Percentiles rank a stretch among this genome's conserved stretches.
Conservation (phyloP, 1,139 yeast species). For the Zygoascus meyerae region DNA sequence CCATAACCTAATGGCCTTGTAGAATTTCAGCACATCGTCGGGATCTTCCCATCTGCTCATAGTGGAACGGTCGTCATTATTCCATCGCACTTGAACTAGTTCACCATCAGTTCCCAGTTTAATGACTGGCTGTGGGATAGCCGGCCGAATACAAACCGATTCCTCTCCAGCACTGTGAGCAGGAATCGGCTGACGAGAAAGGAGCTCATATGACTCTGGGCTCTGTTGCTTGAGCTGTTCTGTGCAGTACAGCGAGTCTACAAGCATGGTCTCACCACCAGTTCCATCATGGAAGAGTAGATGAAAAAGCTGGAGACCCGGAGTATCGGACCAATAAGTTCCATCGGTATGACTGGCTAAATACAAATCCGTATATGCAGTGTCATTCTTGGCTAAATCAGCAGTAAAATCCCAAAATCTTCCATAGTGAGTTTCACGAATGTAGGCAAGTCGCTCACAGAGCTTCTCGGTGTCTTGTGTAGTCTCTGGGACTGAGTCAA, state of each 20-base stretch:
- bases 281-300: slow-evolving; percentile 58
- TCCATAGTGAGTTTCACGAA: slow-evolving; percentile 71
- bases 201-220: slow-evolving; percentile 52
- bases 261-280: slow-evolving; percentile 71
- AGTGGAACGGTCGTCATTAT: slow-evolving; percentile 65
- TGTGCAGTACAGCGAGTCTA: slow-evolving; percentile 66
- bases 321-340: slow-evolving; percentile 73
- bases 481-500: slow-evolving; percentile 56
- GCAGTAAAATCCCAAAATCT: slow-evolving; percentile 81
- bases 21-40: slow-evolving; percentile 51
- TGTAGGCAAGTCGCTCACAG: slow-evolving; percentile 55
- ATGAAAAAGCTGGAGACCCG: slow-evolving; percentile 70
- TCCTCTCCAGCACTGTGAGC: slow-evolving; percentile 77
- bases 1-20: slow-evolving; percentile 58
- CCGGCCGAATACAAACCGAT: slow-evolving; percentile 60
- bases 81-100: slow-evolving; percentile 67
- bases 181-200: slow-evolving; percentile 52
- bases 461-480: slow-evolving; percentile 59
- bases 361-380: slow-evolving; percentile 69
- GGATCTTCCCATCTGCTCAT: slow-evolving; percentile 56
- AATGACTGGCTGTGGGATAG: slow-evolving; percentile 52
- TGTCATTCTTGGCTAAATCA: slow-evolving; percentile 63
- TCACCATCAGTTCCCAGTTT: slow-evolving; percentile 33
- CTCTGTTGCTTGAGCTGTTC: slow-evolving; percentile 41
- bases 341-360: slow-evolving; percentile 71